phyloP scores from a whole-genome alignment of 768 basidiomycete genomes.

The Clitopilus passeckerianus region DNA sequence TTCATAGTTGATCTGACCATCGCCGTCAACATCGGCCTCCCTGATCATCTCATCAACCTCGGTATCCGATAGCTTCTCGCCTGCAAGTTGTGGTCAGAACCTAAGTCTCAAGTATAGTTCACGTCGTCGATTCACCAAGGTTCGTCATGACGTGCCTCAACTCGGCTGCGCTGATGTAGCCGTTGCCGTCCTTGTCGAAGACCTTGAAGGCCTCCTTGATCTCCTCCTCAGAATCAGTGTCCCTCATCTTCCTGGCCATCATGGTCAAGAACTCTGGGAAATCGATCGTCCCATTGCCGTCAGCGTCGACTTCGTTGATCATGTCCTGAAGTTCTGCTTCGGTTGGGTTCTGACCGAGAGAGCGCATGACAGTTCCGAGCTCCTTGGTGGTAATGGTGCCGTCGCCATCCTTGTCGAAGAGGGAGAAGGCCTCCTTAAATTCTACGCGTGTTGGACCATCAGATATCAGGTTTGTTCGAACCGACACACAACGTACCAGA shows the following conservation, averaged over 20 bases:
- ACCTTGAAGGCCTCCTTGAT: slow-evolving; percentile 96
- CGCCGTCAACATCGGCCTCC: slow-evolving; percentile 92
- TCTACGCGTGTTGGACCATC: slow-evolving; percentile 35
- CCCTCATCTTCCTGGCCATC: slow-evolving; percentile 88
- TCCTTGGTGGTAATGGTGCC: slow-evolving; percentile 90
- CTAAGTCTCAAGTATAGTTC: not conserved
- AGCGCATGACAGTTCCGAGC: slow-evolving; percentile 92
- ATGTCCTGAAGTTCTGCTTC: slow-evolving; percentile 91
- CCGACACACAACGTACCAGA: slow-evolving; percentile 51
- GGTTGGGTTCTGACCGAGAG: slow-evolving; percentile 88
- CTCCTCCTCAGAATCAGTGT: slow-evolving; percentile 91
- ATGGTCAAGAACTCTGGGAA: slow-evolving; percentile 78
- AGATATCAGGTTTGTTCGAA: no score
- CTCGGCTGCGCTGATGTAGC: slow-evolving; percentile 83
- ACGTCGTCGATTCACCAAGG: slow-evolving; percentile 52
- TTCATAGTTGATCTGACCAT: slow-evolving; percentile 89
- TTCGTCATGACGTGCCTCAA: slow-evolving; percentile 89
- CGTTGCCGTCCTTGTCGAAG: slow-evolving; percentile 95
- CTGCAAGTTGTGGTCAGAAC: slow-evolving; percentile 21
- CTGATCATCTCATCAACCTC: slow-evolving; percentile 98
- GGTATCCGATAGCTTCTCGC: slow-evolving; percentile 80
- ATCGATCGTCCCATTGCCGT: slow-evolving; percentile 87
- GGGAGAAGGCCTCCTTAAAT: slow-evolving; percentile 98
- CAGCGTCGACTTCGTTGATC: slow-evolving; percentile 87
- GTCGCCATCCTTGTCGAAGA: slow-evolving; percentile 96